phyloP scores from a whole-genome alignment of 257 asterid genomes.

The Salvia miltiorrhiza region DNA sequence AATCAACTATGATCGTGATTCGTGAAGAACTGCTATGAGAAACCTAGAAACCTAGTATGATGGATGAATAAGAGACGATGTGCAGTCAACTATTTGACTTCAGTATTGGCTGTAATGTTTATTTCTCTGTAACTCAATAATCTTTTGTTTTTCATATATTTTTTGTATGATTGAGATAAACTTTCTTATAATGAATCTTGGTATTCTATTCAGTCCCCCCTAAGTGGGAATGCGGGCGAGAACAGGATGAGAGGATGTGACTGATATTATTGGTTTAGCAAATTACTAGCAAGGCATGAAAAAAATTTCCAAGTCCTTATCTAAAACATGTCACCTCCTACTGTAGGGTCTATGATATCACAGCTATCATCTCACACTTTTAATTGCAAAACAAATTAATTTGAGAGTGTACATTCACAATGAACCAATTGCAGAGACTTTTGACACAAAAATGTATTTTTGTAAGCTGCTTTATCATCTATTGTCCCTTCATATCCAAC shows the following conservation, averaged over 20 bases:
- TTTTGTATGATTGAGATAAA: background rate
- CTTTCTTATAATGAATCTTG: background rate
- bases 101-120: background rate
- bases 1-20: constrained; percentile 28
- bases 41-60: constrained; percentile 22
- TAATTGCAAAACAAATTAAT: background rate
- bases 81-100: constrained; percentile 16
- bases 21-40: constrained; percentile 26
- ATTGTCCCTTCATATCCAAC: background rate
- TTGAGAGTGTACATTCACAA: background rate
- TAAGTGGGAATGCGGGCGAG: background rate
- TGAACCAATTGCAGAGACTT: background rate
- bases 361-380: constrained; percentile 3
- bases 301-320: background rate
- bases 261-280: background rate
- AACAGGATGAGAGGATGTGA: background rate
- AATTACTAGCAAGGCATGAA: background rate
- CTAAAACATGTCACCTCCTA: background rate
- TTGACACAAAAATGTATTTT: background rate
- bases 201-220: background rate
- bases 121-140: background rate
- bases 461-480: background rate
- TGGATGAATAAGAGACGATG: constrained; percentile 13
- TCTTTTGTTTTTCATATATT: background rate
- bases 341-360: background rate